phyloP scores from a whole-genome alignment of 768 basidiomycete genomes.

The Gloeopeniophorella convolvens region DNA sequence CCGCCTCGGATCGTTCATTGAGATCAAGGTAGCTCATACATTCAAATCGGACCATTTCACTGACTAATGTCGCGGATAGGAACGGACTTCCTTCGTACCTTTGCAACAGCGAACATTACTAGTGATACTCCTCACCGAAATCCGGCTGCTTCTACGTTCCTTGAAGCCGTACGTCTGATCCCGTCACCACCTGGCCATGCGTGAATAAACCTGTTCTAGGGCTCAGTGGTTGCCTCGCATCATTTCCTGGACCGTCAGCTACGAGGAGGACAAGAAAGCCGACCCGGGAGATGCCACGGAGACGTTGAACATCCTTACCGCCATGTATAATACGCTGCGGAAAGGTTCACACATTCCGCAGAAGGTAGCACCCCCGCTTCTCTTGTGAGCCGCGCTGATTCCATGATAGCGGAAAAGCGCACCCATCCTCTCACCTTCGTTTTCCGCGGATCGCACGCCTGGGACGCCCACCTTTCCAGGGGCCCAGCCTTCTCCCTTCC shows the following conservation, averaged over 20 bases:
- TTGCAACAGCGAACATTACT: constrained; percentile 55
- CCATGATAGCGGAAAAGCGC: constrained; percentile 8
- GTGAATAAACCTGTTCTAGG: constrained; percentile 25
- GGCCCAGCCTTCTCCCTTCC: constrained; percentile 12
- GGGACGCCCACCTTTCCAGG: constrained; percentile 5
- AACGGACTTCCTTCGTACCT: constrained; percentile 43
- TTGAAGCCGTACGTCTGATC: constrained; percentile 46
- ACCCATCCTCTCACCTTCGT: neutral
- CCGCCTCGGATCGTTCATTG: constrained; percentile 14
- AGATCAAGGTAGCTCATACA: constrained; percentile 2
- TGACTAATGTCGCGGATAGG: constrained; percentile 34
- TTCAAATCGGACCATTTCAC: neutral
- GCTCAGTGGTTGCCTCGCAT: constrained; percentile 42
- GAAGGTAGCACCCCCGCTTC: constrained; percentile 5
- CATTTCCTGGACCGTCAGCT: constrained; percentile 39
- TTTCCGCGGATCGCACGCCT: neutral
- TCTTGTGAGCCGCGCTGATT: neutral
- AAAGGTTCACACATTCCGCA: constrained; percentile 6
- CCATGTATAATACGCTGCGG: constrained; percentile 9
- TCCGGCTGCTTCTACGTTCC: constrained; percentile 56
- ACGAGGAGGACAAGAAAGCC: constrained; percentile 6
- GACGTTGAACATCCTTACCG: neutral
- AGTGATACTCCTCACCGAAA: constrained; percentile 54
- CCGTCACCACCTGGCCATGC: neutral
- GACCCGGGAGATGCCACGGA: neutral